Conservation (phyloP, 768 basidiomycete genomes). For the Hemileccinum rubropunctum region DNA sequence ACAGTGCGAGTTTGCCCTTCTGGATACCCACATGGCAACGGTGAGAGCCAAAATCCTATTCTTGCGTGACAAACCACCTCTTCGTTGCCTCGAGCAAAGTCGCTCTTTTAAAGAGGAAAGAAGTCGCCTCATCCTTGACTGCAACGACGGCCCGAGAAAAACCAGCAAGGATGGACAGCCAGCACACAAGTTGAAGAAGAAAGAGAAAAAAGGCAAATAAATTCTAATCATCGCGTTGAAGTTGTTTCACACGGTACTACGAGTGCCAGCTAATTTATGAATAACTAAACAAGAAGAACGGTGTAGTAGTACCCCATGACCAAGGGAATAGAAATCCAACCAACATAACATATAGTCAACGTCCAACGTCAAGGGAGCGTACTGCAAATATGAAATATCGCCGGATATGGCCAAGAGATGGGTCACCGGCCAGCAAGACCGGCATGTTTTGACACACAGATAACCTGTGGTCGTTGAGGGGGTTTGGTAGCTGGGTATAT, state of each 20-base stretch:
- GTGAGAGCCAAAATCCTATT: conserved; percentile 7
- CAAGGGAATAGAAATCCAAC: not conserved
- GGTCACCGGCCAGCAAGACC: conserved; percentile 31
- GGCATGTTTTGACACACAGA: conserved; percentile 28
- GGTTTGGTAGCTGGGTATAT: conserved; percentile 16
- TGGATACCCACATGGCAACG: not conserved
- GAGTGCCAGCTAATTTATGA: conserved; percentile 19
- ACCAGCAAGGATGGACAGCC: conserved; percentile 11
- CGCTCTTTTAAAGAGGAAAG: conserved; percentile 30
- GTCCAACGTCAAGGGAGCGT: not conserved
- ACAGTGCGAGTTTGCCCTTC: no score
- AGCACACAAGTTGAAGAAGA: conserved; percentile 12
- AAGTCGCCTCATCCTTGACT: conserved; percentile 11
- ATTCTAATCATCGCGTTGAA: not conserved
- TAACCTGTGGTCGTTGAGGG: conserved; percentile 5
- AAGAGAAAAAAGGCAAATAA: not conserved
- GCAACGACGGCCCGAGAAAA: conserved; percentile 9
- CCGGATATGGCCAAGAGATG: not conserved
- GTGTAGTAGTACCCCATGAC: no score
- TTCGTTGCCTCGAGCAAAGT: conserved; percentile 22
- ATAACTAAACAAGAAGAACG: conserved; percentile 21
- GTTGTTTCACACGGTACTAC: conserved; percentile 16
- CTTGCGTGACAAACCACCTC: conserved; percentile 32
- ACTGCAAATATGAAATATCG: not conserved
- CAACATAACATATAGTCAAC: no score